phyloP scores from a whole-genome alignment of 2,329 filamentous ascomycete species.

The Thelonectria discophora region DNA sequence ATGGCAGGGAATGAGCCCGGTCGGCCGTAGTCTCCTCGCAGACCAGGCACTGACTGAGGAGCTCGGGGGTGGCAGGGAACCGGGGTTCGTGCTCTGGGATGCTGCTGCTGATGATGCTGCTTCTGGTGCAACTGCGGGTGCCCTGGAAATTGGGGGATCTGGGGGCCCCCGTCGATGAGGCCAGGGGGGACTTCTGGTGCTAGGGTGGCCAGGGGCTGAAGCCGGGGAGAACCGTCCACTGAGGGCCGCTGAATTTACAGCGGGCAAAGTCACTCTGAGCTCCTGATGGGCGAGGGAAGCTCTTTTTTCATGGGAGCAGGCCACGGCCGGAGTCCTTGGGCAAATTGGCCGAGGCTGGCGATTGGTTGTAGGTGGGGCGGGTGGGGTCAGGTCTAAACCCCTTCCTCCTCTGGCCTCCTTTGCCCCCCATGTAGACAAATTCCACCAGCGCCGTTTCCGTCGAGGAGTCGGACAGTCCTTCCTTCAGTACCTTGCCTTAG shows the following conservation, averaged over 20 bases:
- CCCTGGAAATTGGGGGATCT: conserved; percentile 42
- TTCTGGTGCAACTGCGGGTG: conserved; percentile 36
- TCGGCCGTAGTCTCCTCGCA: conserved; percentile 6
- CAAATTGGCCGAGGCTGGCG: conserved; percentile 28
- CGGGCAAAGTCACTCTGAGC: conserved; percentile 7
- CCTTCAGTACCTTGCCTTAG: conserved; percentile 25
- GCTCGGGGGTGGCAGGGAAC: conserved; percentile 14
- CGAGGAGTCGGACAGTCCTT: conserved; percentile 2
- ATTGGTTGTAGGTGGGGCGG: conserved; percentile 13
- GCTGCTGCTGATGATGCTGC: conserved; percentile 28
- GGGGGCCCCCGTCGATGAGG: conserved; percentile 28
- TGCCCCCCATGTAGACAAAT: conserved; percentile 22
- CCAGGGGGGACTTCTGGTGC: conserved; percentile 22
- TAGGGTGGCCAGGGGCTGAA: conserved; percentile 17
- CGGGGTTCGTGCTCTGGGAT: conserved; percentile 34
- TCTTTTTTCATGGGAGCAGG: conserved; percentile 7
- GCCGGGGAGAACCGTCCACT: conserved; percentile 6
- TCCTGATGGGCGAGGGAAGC: background rate
- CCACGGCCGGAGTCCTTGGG: conserved; percentile 25
- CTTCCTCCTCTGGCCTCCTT: conserved; percentile 5
- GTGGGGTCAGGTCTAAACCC: conserved; percentile 11
- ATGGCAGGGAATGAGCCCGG: conserved; percentile 17
- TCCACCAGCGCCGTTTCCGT: conserved; percentile 23
- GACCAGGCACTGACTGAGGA: conserved; percentile 20
- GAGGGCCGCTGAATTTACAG: conserved; percentile 14